Percentiles rank a stretch among this genome's conserved stretches.
phyloP scores from a whole-genome alignment of 1,284 basidiomycete genomes.

The Leccinum huronense region DNA sequence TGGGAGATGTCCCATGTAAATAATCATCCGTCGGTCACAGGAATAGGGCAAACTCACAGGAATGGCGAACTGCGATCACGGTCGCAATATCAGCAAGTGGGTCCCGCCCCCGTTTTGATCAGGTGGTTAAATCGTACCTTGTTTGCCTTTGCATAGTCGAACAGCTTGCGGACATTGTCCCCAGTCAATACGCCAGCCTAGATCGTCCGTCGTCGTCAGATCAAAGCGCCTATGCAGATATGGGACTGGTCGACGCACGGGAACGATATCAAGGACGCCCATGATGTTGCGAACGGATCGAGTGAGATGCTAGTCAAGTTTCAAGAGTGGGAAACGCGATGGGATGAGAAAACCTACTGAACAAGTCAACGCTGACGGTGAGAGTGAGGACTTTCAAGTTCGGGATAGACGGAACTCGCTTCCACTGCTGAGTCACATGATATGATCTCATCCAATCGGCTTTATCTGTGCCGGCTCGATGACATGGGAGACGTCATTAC shows the following conservation, averaged over 20 bases:
- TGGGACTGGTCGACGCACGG: conserved; percentile 41
- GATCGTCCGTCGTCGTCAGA: conserved; percentile 15
- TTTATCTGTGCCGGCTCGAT: neutral
- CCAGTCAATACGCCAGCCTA: conserved; percentile 74
- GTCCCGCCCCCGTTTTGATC: neutral
- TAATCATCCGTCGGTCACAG: neutral
- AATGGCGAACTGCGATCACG: conserved; percentile 58
- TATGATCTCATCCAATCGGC: conserved; percentile 1
- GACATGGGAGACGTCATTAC: too few species aligned
- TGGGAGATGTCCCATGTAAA: neutral
- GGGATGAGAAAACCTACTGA: conserved; percentile 19
- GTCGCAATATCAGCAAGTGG: conserved; percentile 3
- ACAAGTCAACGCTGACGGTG: neutral
- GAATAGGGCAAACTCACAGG: conserved; percentile 47
- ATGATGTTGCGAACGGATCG: conserved; percentile 30
- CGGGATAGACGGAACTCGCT: neutral
- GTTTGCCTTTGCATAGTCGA: conserved; percentile 68
- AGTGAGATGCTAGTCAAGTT: conserved; percentile 11
- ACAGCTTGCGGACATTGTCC: conserved; percentile 70
- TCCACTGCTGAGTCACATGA: conserved; percentile 17
- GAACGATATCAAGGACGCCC: conserved; percentile 60
- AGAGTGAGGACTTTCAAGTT: neutral
- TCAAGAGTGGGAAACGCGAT: neutral
- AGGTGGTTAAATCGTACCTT: conserved; percentile 44
- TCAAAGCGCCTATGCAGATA: neutral